Conservation (phyloP, 2,329 filamentous ascomycete genomes). For the Mycosphaerelloides madeirae region DNA sequence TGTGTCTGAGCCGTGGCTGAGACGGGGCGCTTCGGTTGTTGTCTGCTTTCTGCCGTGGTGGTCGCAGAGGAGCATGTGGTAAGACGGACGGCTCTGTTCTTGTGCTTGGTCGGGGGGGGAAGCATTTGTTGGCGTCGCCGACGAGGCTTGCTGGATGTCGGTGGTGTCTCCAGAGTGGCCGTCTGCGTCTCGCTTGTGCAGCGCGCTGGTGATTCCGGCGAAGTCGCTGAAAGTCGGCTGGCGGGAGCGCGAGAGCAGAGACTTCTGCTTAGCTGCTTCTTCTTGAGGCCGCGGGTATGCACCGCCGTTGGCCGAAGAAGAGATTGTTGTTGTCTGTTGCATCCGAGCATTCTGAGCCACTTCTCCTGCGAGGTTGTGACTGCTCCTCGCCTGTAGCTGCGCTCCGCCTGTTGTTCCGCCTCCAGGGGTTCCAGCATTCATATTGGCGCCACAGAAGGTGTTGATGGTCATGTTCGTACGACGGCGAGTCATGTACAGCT, state of each 20-base stretch:
- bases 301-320: conserved; percentile 24
- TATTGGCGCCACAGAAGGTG: conserved; percentile 9
- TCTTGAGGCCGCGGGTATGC: conserved; percentile 21
- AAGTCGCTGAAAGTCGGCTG: not conserved
- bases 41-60: conserved; percentile 21
- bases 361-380: not conserved
- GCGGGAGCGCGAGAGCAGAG: not conserved
- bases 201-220: not conserved
- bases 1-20: not conserved
- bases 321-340: conserved; percentile 7
- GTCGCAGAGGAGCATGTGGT: conserved; percentile 21
- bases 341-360: no score
- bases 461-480: conserved; percentile 6
- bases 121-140: not conserved
- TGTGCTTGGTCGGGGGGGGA: conserved; percentile 1
- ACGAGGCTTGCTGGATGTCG: conserved; percentile 1
- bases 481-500: conserved; percentile 20
- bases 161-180: not conserved
- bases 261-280: conserved; percentile 2
- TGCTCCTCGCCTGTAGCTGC: conserved; percentile 5
- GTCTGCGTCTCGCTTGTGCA: not conserved
- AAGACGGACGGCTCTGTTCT: conserved; percentile 11
- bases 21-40: not conserved
- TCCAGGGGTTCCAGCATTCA: conserved; percentile 3
- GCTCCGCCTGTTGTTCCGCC: not conserved